Evolutionary conservation across 495 filamentous ascomycete genomes (phyloP).

Genomic region (Glutinoglossum americanum): DNA sequence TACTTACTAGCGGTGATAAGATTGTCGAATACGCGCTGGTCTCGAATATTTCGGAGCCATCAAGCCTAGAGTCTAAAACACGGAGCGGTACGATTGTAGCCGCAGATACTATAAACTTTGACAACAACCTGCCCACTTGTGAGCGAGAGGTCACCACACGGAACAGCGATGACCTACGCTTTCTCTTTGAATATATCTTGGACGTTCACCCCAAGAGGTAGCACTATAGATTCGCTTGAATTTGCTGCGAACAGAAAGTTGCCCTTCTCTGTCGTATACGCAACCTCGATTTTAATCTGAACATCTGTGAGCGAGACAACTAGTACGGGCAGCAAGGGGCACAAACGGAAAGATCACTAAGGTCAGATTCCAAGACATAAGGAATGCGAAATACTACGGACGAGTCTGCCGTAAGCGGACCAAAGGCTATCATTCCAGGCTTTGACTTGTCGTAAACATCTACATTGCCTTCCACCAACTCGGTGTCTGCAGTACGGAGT

Average conservation of each 20-base stretch:
- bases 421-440: constrained; percentile 46
- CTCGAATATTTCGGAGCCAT: constrained; percentile 44
- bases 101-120: constrained; percentile 71
- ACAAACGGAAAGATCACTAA: constrained; percentile 40
- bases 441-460: constrained; percentile 33
- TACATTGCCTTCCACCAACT: constrained; percentile 32
- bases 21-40: constrained; percentile 31
- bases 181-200: constrained; percentile 83
- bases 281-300: constrained; percentile 39
- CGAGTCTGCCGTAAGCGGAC: constrained; percentile 25
- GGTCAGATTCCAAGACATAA: constrained; percentile 65
- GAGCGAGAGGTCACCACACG: background rate
- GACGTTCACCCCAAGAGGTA: constrained; percentile 86
- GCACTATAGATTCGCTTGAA: constrained; percentile 37
- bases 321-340: background rate
- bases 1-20: constrained; percentile 14
- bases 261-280: constrained; percentile 54
- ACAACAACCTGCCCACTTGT: constrained; percentile 35
- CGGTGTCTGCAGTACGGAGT: constrained; percentile 51
- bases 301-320: background rate
- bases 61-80: constrained; percentile 45
- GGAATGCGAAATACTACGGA: constrained; percentile 45
- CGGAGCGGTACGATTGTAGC: constrained; percentile 52
- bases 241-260: constrained; percentile 47
- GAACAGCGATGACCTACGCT: constrained; percentile 10